phyloP scores from a whole-genome alignment of 2,329 filamentous ascomycete species.

The Beauveria australis region DNA sequence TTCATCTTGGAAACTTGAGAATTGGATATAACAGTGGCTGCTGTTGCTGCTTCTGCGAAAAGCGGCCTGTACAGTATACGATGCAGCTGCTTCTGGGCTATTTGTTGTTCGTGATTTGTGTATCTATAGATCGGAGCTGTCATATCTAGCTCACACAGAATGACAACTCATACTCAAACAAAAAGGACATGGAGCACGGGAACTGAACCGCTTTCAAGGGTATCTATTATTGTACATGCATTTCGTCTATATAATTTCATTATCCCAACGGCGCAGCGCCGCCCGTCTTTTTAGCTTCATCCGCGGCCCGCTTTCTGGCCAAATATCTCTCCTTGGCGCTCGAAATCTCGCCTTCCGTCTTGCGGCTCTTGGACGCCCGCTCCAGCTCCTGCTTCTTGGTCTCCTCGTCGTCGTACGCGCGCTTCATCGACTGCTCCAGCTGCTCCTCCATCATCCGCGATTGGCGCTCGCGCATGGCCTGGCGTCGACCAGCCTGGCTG shows the following conservation, averaged over 20 bases:
- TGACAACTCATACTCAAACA: neutral
- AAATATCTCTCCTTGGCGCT: constrained; percentile 75
- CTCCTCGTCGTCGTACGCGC: constrained; percentile 59
- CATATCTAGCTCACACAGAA: neutral
- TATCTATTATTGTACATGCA: constrained; percentile 19
- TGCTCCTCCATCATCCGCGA: constrained; percentile 73
- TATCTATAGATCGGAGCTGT: constrained; percentile 2
- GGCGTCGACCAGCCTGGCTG: constrained; percentile 39
- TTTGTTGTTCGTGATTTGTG: neutral
- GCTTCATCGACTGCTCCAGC: constrained; percentile 63
- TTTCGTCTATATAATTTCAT: neutral
- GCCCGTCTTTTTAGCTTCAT: constrained; percentile 54
- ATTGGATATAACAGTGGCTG: neutral
- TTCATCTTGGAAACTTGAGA: neutral
- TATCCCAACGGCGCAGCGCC: constrained; percentile 18
- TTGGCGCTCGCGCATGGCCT: constrained; percentile 67
- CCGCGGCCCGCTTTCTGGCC: constrained; percentile 65
- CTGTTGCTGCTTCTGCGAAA: neutral
- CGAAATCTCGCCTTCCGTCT: constrained; percentile 68
- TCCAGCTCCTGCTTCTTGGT: constrained; percentile 56
- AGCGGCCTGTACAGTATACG: constrained; percentile 1
- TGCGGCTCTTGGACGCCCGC: constrained; percentile 63
- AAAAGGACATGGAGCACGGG: neutral
- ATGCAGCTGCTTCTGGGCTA: neutral
- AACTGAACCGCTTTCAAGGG: constrained; percentile 14